Percentiles rank a stretch among this genome's conserved stretches.
Conservation (phyloP, 306 rosid genomes). For the Heteromeles arbutifolia region DNA sequence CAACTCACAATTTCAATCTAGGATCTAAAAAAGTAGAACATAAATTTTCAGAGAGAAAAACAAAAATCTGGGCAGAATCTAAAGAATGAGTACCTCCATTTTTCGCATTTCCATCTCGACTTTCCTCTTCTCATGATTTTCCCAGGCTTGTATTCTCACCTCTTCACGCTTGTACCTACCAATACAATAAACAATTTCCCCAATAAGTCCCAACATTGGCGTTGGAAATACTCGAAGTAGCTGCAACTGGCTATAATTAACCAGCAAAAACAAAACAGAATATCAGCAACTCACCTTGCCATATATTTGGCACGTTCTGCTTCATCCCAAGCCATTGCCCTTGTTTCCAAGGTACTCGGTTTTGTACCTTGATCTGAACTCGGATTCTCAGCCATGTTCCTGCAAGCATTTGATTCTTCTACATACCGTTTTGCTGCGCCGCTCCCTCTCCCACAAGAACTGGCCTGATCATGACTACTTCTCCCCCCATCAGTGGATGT, state of each 20-base stretch:
- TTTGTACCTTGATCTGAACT: constrained; percentile 40
- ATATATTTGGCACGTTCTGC: constrained; percentile 87
- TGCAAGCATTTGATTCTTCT: constrained; percentile 40
- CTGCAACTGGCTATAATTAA: not conserved
- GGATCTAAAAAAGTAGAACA: not conserved
- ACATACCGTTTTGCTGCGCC: constrained; percentile 28
- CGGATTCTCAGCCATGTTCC: constrained; percentile 25
- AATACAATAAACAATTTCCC: not conserved
- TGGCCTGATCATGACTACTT: constrained; percentile 16
- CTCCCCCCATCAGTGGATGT: constrained; percentile 20
- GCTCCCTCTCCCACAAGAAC: constrained; percentile 17
- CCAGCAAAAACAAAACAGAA: not conserved
- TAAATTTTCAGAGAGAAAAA: not conserved
- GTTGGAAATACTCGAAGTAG: constrained; percentile 3
- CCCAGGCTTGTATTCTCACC: constrained; percentile 94
- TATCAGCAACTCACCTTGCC: constrained; percentile 54
- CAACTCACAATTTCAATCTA: not conserved
- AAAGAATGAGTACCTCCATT: constrained; percentile 66
- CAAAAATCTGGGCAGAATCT: not conserved
- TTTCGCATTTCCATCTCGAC: constrained; percentile 93
- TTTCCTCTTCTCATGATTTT: constrained; percentile 87
- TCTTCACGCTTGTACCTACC: constrained; percentile 91
- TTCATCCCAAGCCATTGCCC: constrained; percentile 96
- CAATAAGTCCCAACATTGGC: not conserved
- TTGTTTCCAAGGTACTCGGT: constrained; percentile 54